A percentile compares a stretch with the other conserved stretches of the same genome.
phyloP scores from a whole-genome alignment of 768 basidiomycete genomes.

The Lentinula sp. region DNA sequence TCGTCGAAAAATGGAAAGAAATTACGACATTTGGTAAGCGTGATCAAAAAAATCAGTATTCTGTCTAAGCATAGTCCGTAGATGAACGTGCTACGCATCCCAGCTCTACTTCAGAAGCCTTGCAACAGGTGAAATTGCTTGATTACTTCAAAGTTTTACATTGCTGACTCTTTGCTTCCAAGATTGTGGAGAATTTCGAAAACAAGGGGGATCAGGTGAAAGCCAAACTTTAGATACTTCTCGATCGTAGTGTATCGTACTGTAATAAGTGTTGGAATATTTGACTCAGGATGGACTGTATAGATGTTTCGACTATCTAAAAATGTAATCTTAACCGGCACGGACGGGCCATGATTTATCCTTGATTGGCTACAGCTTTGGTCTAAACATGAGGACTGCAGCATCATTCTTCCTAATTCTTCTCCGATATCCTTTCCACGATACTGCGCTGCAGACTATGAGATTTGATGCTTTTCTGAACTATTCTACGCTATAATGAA shows the following conservation, averaged over 20 bases:
- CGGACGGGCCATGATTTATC: too few species aligned
- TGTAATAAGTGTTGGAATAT: background rate
- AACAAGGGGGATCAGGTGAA: constrained; percentile 40
- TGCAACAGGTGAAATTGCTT: constrained; percentile 51
- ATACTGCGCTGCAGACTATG: background rate
- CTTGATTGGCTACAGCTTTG: background rate
- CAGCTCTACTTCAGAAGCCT: constrained; percentile 62
- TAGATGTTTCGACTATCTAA: too few species aligned
- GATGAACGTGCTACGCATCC: constrained; percentile 84
- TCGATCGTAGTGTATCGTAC: background rate
- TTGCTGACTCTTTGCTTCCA: background rate
- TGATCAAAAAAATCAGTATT: background rate
- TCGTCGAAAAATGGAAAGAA: constrained; percentile 71
- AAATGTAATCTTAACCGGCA: too few species aligned
- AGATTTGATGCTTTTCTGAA: background rate
- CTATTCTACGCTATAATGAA: background rate
- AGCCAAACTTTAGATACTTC: constrained; percentile 40
- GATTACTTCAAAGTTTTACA: constrained; percentile 8
- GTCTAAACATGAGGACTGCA: background rate
- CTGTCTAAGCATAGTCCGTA: constrained; percentile 18
- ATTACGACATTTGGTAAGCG: constrained; percentile 81
- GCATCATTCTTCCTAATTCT: background rate
- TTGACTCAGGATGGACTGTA: background rate
- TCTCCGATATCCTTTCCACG: background rate
- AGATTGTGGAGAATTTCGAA: constrained; percentile 46